Base-by-base conservation (phyloP, 2,329 filamentous ascomycete species). In the Alternaria brassicicola region DNA sequence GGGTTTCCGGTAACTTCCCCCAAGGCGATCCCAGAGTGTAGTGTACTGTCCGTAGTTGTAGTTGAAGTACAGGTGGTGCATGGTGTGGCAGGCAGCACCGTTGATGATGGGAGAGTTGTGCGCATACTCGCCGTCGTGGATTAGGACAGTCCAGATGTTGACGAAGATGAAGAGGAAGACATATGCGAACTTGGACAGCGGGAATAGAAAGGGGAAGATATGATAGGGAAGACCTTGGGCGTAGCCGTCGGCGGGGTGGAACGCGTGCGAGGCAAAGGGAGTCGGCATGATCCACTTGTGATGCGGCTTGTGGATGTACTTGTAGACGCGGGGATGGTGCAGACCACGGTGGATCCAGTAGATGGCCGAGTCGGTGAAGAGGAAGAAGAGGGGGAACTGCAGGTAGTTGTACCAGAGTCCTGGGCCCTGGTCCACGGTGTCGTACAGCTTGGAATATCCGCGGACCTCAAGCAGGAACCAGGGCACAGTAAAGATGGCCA, bases 231-330 rank as follows among this genome's bases (percentile, higher is more conserved):
- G 76, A 60, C 90, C 91, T 82, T 98, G 94, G 10, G 88, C 85
- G 80, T 89, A 97, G 73, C 94, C 94, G 74, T 98, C 94, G 51
- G 97, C 77, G 1, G 94, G 93, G 82, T 98, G 93, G 85, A 98
- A 98, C 57, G 94, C 94, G 75, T 97, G 91, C 68, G 89, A 93
- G 39, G 94, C 93, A 77, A 87, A 97, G 0, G 94, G 94, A 3
- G 92, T 96, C 3, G 94, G 94, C 92, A 97, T 96, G 80, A 98
- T 97, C 94, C 94, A 98, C 83, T 97, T 97, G 88, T 98, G 94
- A 80, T 98, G 94, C 66, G 93, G 89, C 86, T 98, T 98, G 86
- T 98, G 94, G 48, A 97, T 84, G 66, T 83, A 83, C 83, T 93
- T 96, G 86, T 98, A 98, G 68, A 95, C 76, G 45, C 79, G 74